Base-by-base conservation (phyloP, 2,329 filamentous ascomycete genomes). In the Trichoderma koningiopsis region DNA sequence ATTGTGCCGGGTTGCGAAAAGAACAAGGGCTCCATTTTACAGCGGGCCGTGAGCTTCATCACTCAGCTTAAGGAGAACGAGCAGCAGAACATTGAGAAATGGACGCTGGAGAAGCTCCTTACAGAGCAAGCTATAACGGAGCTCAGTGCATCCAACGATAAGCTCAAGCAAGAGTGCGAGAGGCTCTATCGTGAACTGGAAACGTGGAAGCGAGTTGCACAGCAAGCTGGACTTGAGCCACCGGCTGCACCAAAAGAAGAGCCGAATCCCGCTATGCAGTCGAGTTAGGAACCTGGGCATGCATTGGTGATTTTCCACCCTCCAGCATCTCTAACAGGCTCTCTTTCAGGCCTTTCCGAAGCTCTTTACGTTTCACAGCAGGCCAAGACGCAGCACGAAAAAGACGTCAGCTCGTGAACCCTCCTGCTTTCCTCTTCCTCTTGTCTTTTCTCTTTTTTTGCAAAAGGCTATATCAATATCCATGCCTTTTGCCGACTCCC, bases 1-100 rank as follows among this genome's bases (percentile, higher is more conserved):
- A 97, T 99, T 73, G 96, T 99, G 0, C 96, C 96, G 0, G 94
- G 94, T 16, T 97, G 95, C 76, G 96, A 99, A 81, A 99, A 98
- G 86, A 98, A 99, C 84, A 99, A 99, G 82, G 96, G 96, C 0
- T 96, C 94, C 2, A 98, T 99, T 72, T 84, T 99, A 47, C 92
- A 96, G 78, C 92, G 95, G 40, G 94, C 96, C 0, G 95, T 97
- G 11, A 90, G 93, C 72, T 98, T 97, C 83, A 98, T 99, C 78
- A 92, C 90, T 13, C 94, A 97, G 77, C 87, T 99, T 49, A 96
- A 96, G 79, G 94, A 97, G 79, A 96, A 97, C 74, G 95, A 97
- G 79, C 89, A 92, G 19, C 92, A 96, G 72, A 97, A 97, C 78
- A 94, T 97, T 72, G 95, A 97, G 79, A 94, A 97, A 81, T 96